These are phyloP conservation scores for Colletotrichum incanum DNA, from an alignment of 2,329 filamentous ascomycete species.

Conservation along the genomic window DNA sequence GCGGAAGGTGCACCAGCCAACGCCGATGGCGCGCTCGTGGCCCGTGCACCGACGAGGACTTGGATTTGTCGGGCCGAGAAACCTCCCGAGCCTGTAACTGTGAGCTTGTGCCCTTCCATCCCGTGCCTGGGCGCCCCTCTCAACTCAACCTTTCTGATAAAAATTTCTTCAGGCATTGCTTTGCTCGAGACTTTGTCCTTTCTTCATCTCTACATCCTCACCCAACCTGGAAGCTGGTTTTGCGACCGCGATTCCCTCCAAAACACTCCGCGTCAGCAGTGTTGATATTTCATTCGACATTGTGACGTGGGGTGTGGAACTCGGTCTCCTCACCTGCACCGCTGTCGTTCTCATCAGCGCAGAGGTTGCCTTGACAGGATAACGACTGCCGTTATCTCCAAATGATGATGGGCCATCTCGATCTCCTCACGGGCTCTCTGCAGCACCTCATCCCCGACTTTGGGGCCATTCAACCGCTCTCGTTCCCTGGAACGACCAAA, in stretches of 20 bases:
- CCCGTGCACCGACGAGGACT: background rate
- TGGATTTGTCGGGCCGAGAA: conserved; percentile 32
- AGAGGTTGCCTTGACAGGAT: background rate
- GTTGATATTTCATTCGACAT: background rate
- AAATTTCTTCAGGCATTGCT: conserved; percentile 14
- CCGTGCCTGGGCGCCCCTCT: background rate
- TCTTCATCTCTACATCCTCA: conserved; percentile 18
- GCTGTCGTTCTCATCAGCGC: conserved; percentile 19
- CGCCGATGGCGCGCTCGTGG: background rate
- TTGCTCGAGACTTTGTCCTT: background rate
- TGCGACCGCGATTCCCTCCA: conserved; percentile 13
- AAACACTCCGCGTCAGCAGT: background rate
- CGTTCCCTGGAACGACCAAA: conserved; percentile 13
- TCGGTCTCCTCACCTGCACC: background rate
- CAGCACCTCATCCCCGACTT: background rate
- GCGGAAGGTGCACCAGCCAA: background rate
- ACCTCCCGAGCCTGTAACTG: conserved; percentile 24
- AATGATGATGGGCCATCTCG: conserved; percentile 33
- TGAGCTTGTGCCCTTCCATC: conserved; percentile 18
- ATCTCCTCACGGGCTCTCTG: conserved; percentile 13
- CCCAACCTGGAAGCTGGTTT: background rate
- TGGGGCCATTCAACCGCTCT: background rate
- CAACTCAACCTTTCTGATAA: conserved; percentile 2
- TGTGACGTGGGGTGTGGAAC: background rate
- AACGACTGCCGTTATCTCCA: conserved; percentile 3